A percentile compares a stretch with the other conserved stretches of the same genome.
Evolutionary conservation across 345 rosid genomes (phyloP).

Genomic region (Arabidopsis thaliana): DNA sequence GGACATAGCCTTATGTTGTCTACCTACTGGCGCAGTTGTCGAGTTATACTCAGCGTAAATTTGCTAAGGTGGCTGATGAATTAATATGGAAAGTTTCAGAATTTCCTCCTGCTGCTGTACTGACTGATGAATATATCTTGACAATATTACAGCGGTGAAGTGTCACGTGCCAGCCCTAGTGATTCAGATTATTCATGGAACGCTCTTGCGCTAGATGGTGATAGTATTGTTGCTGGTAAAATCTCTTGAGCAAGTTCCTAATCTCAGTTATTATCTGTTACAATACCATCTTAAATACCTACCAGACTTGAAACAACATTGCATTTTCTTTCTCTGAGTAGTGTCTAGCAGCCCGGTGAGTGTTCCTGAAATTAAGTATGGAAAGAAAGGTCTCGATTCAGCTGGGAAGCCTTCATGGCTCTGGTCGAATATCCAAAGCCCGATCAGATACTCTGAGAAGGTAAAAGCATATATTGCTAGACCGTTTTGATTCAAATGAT

Average conservation of each 20-base stretch:
- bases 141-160: slow-evolving; percentile 61
- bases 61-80: slow-evolving; percentile 58
- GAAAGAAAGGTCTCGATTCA: slow-evolving; percentile 53
- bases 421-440: slow-evolving; percentile 71
- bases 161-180: slow-evolving; percentile 67
- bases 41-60: slow-evolving; percentile 74
- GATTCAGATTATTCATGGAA: slow-evolving; percentile 74
- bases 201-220: slow-evolving; percentile 71
- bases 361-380: slow-evolving; percentile 79
- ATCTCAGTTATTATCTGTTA: not conserved
- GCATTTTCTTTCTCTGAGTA: slow-evolving; percentile 36
- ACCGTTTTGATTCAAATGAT: not conserved
- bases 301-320: slow-evolving; percentile 19
- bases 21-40: slow-evolving; percentile 74
- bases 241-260: slow-evolving; percentile 27
- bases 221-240: slow-evolving; percentile 81
- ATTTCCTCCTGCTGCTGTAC: slow-evolving; percentile 15
- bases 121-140: slow-evolving; percentile 33
- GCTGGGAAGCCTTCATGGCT: slow-evolving; percentile 57
- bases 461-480: slow-evolving; percentile 42
- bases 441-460: slow-evolving; percentile 71
- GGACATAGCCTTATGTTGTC: slow-evolving; percentile 75
- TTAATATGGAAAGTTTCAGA: slow-evolving; percentile 6
- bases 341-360: slow-evolving; percentile 86
- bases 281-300: slow-evolving; percentile 4